phyloP scores from a whole-genome alignment of 139 green algal genomes.

The Volvox reticuliferus region DNA sequence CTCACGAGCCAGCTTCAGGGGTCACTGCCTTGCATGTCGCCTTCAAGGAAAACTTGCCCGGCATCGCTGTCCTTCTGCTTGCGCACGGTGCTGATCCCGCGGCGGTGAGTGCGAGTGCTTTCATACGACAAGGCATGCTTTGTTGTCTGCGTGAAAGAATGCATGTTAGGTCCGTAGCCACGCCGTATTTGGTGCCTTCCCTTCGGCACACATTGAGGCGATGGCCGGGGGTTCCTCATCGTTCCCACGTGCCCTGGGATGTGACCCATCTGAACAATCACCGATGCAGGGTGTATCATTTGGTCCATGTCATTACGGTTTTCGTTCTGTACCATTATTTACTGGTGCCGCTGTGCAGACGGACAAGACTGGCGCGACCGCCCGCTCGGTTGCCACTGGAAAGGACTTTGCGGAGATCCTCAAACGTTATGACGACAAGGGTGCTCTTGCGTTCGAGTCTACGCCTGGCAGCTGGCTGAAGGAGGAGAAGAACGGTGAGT shows the following conservation, averaged over 20 bases:
- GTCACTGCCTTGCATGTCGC: constrained; percentile 35
- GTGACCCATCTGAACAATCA: no score
- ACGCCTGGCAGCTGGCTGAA: constrained; percentile 55
- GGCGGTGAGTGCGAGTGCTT: not conserved
- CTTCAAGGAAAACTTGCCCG: constrained; percentile 16
- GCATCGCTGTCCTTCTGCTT: constrained; percentile 52
- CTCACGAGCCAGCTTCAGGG: constrained; percentile 30
- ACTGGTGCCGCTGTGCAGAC: not conserved
- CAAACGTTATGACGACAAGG: constrained; percentile 22
- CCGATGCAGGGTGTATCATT: no score
- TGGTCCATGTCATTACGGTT: no score
- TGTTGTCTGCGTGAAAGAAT: not conserved
- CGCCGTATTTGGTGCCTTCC: not conserved
- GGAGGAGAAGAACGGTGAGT: constrained; percentile 42
- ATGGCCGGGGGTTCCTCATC: no score
- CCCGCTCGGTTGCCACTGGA: constrained; percentile 1
- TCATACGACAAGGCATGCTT: not conserved
- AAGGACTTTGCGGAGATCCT: constrained; percentile 29
- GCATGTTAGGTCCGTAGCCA: not conserved
- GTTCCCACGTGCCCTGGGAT: no score
- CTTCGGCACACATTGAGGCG: no score
- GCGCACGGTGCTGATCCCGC: constrained; percentile 55
- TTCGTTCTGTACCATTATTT: not conserved
- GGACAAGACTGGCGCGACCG: not conserved
- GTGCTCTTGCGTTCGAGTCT: constrained; percentile 55